phyloP scores from a whole-genome alignment of 2,329 filamentous ascomycete genomes.

The Monascus ruber region DNA sequence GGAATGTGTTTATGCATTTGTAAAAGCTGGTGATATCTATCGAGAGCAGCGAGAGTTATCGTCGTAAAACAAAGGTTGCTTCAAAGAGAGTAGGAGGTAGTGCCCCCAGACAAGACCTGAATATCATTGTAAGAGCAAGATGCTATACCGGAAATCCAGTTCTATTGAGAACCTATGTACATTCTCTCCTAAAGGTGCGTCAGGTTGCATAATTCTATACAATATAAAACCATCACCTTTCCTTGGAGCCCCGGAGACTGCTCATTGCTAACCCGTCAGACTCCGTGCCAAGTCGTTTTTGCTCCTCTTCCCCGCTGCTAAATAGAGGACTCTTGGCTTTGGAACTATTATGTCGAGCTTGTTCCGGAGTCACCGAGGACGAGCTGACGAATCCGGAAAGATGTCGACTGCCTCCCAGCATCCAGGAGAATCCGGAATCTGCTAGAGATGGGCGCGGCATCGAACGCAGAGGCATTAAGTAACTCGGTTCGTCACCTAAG shows the following conservation, averaged over 20 bases:
- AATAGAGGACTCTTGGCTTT: slow-evolving; percentile 23
- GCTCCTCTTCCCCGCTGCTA: slow-evolving; percentile 20
- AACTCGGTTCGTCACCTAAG: slow-evolving; percentile 5
- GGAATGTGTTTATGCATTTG: too few relatives aligned
- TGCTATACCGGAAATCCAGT: too few relatives aligned
- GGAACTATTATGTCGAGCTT: slow-evolving; percentile 24
- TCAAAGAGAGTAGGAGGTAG: too few relatives aligned
- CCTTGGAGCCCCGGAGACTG: slow-evolving; percentile 22
- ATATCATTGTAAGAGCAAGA: too few relatives aligned
- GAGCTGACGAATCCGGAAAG: slow-evolving; percentile 36
- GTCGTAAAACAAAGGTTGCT: too few relatives aligned
- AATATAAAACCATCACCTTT: background rate
- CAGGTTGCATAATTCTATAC: too few relatives aligned
- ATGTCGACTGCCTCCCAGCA: slow-evolving; percentile 35
- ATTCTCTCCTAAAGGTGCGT: too few relatives aligned
- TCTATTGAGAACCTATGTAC: too few relatives aligned
- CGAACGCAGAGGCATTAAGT: slow-evolving; percentile 13
- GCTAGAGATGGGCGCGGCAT: slow-evolving; percentile 30
- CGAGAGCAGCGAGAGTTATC: too few relatives aligned
- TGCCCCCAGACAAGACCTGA: too few relatives aligned
- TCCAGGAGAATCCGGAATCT: slow-evolving; percentile 40
- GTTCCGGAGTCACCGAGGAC: slow-evolving; percentile 33
- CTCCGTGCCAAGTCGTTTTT: slow-evolving; percentile 17
- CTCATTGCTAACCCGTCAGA: slow-evolving; percentile 29
- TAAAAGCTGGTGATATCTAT: too few relatives aligned